Base-by-base conservation (phyloP, 2,329 filamentous ascomycete species). In the Colletotrichum sublineola region DNA sequence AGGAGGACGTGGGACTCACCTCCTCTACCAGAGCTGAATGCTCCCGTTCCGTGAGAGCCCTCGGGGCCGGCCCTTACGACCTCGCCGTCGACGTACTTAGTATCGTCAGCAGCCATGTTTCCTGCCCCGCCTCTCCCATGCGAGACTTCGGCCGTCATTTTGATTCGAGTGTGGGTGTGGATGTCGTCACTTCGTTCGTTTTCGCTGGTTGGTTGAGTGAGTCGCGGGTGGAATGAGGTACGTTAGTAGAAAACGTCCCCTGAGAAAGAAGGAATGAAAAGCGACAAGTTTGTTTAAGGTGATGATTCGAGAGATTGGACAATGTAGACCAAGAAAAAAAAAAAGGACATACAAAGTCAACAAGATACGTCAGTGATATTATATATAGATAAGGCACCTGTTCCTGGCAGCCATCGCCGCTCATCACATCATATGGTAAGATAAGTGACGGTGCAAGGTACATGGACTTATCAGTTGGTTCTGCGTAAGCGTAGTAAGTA, bases 61-160 rank as follows among this genome's bases (percentile, higher is more conserved):
- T 84, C 83, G 4, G 82, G 78, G 62, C 88, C 89, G 55, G 84
- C 78, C 60, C 89, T 88, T 68, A 89, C 88, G 65, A 92, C 88
- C 74, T 89, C 88, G 76, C 89, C 90, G 75, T 92, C 90, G 74
- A 86, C 85, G 78, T 92, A 92, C 75, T 85, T 77, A 48, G 88
- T 91, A 73, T 86, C 79, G 78, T 91, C 89, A 44, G 81, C 79
- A 74, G 84, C 85, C 80, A 91, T 90, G 80, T 91, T 91, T 77
- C 90, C 89, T 29, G 87, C 88, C 76, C 89, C 89, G 72, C 89
- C 89, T 74, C 89, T 87, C 76, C 89, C 89, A 81, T 90, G 88
- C 20, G 88, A 90, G 64, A 90, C 86, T 78, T 90, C 87, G 64
- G 82, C 75, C 18, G 76, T 76, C 81, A 84, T 85, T 31, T 72